Base-by-base conservation (phyloP, 306 rosid species). In the Rosa rugosa region DNA sequence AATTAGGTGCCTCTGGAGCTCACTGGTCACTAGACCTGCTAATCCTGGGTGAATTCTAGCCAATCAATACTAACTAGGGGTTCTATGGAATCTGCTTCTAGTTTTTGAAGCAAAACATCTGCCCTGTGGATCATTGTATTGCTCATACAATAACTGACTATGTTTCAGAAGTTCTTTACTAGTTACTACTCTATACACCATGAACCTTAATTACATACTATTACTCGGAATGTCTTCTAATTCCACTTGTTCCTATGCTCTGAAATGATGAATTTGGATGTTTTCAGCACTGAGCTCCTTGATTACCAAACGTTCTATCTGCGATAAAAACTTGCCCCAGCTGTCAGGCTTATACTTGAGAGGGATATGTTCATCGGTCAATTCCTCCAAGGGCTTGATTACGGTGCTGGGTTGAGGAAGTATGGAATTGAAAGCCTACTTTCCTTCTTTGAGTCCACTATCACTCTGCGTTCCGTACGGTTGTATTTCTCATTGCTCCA, bases 401-500 rank as follows among this genome's bases (percentile, higher is more conserved):
- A 80, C 50, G 42, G 84, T 53, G 88, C 34, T 5, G 96, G 89
- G 56, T 63, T 78, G 50, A 89, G 71, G 86, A 87, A 88, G 78
- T 81, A 85, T 4, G 92, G 83, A 69, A 89, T 79, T 0, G 92
- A 86, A 64, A 81, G 73, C 73, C 93, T 31, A 31, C 36, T 83
- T 49, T 86, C 91, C 80, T 22, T 81, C 25, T 82, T 54, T 8
- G 82, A 13, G 77, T 85, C 84, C 40, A 86, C 87, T 64, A 80
- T 51, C 57, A 66, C 93, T 59, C 93, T 89, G 50, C 89, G 97
- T 34, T 91, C 93, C 54, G 81, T 89, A 66, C 92, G 87, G 54
- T 87, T 84, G 72, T 87, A 91, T 3, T 14, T 83, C 6, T 85
- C 88, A 80, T 89, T 89, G 80, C 87, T 91, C 80, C 80, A 80